Conservation (phyloP, 2,329 filamentous ascomycete species). For the Penicillium griseofulvum region DNA sequence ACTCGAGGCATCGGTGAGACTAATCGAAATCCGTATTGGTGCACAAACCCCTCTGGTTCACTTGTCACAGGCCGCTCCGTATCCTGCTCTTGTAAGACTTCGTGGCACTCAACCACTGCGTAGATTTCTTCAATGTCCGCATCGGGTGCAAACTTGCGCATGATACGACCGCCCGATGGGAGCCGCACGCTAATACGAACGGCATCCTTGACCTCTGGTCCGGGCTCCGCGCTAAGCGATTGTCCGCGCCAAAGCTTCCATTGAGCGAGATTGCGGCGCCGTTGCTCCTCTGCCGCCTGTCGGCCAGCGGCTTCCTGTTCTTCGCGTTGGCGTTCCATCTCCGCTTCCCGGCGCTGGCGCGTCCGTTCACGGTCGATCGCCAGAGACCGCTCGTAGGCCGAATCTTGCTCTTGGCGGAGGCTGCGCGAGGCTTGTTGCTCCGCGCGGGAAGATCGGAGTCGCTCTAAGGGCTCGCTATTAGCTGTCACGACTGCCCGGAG, state of each 20-base stretch:
- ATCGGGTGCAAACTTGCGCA: conserved; percentile 69
- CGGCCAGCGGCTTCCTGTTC: conserved; percentile 66
- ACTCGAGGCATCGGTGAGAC: conserved; percentile 81
- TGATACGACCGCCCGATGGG: conserved; percentile 67
- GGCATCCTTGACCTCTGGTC: conserved; percentile 60
- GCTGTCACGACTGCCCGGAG: conserved; percentile 70
- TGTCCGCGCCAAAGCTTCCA: conserved; percentile 80
- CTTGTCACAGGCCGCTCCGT: conserved; percentile 36
- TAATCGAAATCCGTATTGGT: conserved; percentile 80
- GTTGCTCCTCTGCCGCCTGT: conserved; percentile 59
- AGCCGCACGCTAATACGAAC: conserved; percentile 68
- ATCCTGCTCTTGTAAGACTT: conserved; percentile 54
- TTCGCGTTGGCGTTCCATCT: conserved; percentile 58
- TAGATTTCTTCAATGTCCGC: conserved; percentile 84
- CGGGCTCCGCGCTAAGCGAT: conserved; percentile 67
- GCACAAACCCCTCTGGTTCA: conserved; percentile 68
- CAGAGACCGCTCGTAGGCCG: conserved; percentile 87
- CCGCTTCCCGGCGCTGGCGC: conserved; percentile 71
- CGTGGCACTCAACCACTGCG: conserved; percentile 91
- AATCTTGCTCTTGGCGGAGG: conserved; percentile 84
- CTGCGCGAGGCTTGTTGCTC: conserved; percentile 79
- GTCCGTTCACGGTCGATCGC: conserved; percentile 84
- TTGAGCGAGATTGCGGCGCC: conserved; percentile 56
- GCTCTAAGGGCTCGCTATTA: conserved; percentile 71
- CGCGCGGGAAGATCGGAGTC: conserved; percentile 70